Conservation (phyloP, 768 basidiomycete genomes). For the Sarcomyxa edulis region DNA sequence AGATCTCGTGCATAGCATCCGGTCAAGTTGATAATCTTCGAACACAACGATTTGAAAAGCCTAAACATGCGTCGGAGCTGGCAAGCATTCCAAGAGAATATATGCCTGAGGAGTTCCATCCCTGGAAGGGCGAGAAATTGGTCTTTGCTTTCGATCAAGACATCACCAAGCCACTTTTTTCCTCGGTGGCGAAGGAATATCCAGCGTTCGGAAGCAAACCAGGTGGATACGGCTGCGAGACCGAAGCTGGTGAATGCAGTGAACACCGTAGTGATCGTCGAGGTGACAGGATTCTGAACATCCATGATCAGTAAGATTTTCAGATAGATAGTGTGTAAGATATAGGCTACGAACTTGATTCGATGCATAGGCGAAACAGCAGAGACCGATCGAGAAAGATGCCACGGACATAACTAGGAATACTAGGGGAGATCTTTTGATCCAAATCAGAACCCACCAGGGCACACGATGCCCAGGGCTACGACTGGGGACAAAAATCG, state of each 20-base stretch:
- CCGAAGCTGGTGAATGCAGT: conserved; percentile 72
- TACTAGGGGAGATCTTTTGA: conserved; percentile 77
- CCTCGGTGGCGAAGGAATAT: conserved; percentile 59
- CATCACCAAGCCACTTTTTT: conserved; percentile 65
- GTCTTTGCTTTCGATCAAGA: conserved; percentile 39
- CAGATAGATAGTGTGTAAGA: background rate
- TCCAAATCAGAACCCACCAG: conserved; percentile 86
- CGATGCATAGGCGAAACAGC: conserved; percentile 74
- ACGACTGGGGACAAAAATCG: conserved; percentile 38
- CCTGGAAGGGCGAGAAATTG: conserved; percentile 26
- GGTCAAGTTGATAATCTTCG: too few relatives aligned
- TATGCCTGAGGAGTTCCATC: too few relatives aligned
- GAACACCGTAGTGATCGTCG: conserved; percentile 70
- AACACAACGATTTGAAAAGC: too few relatives aligned
- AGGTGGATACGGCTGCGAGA: conserved; percentile 62
- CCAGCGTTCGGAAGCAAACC: conserved; percentile 71
- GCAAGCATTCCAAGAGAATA: too few relatives aligned
- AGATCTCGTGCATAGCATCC: too few relatives aligned
- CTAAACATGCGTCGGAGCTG: too few relatives aligned
- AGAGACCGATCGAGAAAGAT: conserved; percentile 75
- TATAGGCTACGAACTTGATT: conserved; percentile 37
- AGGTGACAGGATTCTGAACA: conserved; percentile 51
- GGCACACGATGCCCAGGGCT: conserved; percentile 73
- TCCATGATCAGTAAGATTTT: conserved; percentile 2
- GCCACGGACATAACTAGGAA: conserved; percentile 82